These are phyloP conservation scores for Sicyos edulis DNA, from an alignment of 306 rosid genomes.

Conservation along the genomic window DNA sequence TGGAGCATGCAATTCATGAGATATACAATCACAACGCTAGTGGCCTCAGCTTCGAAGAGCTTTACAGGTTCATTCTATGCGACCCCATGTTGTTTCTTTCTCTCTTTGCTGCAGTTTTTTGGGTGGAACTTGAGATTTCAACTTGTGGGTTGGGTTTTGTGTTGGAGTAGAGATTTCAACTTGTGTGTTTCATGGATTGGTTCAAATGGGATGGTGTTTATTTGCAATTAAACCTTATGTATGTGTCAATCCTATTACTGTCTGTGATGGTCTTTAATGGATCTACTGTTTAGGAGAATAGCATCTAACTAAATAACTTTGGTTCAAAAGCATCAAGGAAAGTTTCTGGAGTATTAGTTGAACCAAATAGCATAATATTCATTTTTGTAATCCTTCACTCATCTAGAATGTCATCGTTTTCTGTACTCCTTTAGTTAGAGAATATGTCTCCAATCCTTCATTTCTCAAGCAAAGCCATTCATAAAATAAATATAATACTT, in stretches of 20 bases:
- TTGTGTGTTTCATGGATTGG: neutral
- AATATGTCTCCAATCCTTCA: neutral
- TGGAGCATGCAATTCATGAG: conserved; percentile 79
- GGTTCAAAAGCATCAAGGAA: too few relatives aligned
- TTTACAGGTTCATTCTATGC: conserved; percentile 57
- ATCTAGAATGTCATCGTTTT: neutral
- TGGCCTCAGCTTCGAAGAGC: conserved; percentile 95
- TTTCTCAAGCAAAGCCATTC: neutral
- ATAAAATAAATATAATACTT: too few relatives aligned
- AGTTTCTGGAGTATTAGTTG: neutral
- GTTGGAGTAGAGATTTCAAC: neutral
- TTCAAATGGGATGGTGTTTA: too few relatives aligned
- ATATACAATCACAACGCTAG: conserved; percentile 94
- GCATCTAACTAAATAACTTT: too few relatives aligned
- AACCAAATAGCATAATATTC: conserved; percentile 13
- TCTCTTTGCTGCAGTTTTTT: neutral
- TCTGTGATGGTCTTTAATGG: too few relatives aligned
- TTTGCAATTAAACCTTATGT: too few relatives aligned
- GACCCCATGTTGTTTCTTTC: neutral
- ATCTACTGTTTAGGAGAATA: too few relatives aligned
- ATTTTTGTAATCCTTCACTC: neutral
- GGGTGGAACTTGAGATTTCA: neutral
- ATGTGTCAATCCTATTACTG: too few relatives aligned
- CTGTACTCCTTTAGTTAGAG: neutral
- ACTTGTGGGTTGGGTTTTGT: neutral